These are phyloP conservation scores for Blastobotrys ciferrii DNA, from an alignment of 1,139 yeast species.

Conservation along the genomic window DNA sequence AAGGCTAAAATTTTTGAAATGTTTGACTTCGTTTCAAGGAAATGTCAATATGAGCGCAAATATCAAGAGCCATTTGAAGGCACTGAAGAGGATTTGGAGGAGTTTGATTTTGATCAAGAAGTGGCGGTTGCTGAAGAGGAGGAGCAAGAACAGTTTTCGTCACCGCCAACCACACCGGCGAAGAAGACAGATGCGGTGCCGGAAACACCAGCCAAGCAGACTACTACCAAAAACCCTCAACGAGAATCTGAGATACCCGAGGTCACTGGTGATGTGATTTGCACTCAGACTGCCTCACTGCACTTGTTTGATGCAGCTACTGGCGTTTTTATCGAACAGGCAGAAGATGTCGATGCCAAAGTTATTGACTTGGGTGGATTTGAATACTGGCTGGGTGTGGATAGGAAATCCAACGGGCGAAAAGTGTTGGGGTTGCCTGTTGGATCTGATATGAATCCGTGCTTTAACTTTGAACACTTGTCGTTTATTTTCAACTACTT, in stretches of 20 bases:
- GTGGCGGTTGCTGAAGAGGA: slow-evolving; percentile 8
- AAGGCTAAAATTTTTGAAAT: slow-evolving; percentile 55
- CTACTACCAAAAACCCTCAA: slow-evolving; percentile 15
- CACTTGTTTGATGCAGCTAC: slow-evolving; percentile 56
- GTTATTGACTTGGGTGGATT: slow-evolving; percentile 52
- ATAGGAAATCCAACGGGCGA: slow-evolving; percentile 21
- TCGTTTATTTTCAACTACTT: slow-evolving; percentile 68
- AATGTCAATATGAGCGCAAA: slow-evolving; percentile 75
- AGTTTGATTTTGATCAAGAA: slow-evolving; percentile 48
- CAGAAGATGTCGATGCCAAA: slow-evolving; percentile 36
- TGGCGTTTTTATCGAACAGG: slow-evolving; percentile 51
- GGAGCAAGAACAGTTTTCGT: slow-evolving; percentile 10
- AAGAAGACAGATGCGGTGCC: slow-evolving; percentile 7
- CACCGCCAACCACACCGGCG: slow-evolving; percentile 17
- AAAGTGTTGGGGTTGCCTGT: slow-evolving; percentile 46
- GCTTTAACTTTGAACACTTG: slow-evolving; percentile 54
- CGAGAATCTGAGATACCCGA: slow-evolving; percentile 6
- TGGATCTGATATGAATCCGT: slow-evolving; percentile 57
- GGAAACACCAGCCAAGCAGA: slow-evolving; percentile 19
- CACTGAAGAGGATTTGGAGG: slow-evolving; percentile 49
- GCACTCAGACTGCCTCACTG: slow-evolving; percentile 41
- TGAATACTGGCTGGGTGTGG: slow-evolving; percentile 53
- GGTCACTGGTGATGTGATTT: slow-evolving; percentile 10
- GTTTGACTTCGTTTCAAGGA: slow-evolving; percentile 62
- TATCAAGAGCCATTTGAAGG: slow-evolving; percentile 59